These are phyloP conservation scores for Zygotorulaspora florentina DNA, from an alignment of 805 yeast species.

Conservation along the genomic window DNA sequence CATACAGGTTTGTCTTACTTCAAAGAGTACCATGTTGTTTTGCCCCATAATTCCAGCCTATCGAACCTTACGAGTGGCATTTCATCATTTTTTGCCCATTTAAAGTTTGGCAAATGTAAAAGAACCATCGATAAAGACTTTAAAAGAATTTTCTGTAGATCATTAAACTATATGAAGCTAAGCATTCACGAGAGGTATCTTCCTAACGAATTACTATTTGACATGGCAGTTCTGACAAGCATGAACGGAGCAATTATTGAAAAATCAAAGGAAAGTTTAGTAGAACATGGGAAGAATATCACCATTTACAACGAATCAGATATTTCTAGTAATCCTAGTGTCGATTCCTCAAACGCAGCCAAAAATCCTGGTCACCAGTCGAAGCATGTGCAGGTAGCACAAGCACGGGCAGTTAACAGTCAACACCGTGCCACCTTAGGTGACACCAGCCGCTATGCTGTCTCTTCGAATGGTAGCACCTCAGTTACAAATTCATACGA, in stretches of 20 bases:
- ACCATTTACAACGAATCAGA: constrained; percentile 7
- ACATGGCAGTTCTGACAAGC: constrained; percentile 10
- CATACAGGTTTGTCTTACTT: constrained; percentile 12
- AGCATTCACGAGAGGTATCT: constrained; percentile 18
- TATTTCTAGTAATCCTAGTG: not conserved
- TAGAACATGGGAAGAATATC: constrained; percentile 11
- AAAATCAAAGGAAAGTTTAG: constrained; percentile 12
- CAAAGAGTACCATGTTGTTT: constrained; percentile 14
- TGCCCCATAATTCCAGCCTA: constrained; percentile 6
- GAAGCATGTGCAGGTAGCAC: too few species aligned
- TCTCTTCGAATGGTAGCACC: not conserved
- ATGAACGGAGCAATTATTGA: constrained; percentile 20
- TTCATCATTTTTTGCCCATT: constrained; percentile 10
- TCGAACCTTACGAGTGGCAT: constrained; percentile 17
- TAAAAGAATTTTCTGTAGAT: constrained; percentile 4
- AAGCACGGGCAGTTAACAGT: too few species aligned
- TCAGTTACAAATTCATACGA: not conserved
- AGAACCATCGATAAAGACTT: constrained; percentile 9
- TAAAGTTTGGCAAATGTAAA: constrained; percentile 22
- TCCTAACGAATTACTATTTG: constrained; percentile 18
- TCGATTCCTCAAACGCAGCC: not conserved
- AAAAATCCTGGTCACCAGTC: not conserved
- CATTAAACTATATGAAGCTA: constrained; percentile 5
- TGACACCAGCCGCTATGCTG: too few species aligned
- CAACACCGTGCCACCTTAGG: too few species aligned